Percentiles rank a stretch among this genome's conserved stretches.
Conservation (phyloP, 2,329 filamentous ascomycete genomes). For the Xylariales sp. region DNA sequence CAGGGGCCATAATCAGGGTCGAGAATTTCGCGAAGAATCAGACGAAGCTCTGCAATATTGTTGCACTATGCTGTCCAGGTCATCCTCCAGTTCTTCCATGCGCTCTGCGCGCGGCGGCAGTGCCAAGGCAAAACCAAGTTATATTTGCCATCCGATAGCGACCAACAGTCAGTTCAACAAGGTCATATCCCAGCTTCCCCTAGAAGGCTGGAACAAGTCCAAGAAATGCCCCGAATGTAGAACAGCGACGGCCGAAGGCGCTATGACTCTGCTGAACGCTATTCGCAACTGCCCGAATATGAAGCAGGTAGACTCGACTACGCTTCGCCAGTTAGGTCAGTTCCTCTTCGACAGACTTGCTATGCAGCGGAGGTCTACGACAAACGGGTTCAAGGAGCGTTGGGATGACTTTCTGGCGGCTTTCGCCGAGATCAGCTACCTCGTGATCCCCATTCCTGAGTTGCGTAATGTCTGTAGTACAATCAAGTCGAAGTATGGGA, state of each 20-base stretch:
- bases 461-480: background rate
- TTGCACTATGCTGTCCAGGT: conserved; percentile 3
- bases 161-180: conserved; percentile 3
- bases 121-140: background rate
- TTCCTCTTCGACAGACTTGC: conserved; percentile 5
- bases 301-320: background rate
- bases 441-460: background rate
- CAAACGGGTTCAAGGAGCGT: background rate
- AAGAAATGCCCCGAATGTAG: conserved; percentile 10
- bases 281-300: background rate
- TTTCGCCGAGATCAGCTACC: conserved; percentile 1
- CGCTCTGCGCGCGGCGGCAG: background rate
- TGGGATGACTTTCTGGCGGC: conserved; percentile 1
- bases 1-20: too few relatives aligned
- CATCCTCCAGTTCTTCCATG: background rate
- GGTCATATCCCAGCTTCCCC: background rate
- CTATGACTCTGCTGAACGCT: background rate
- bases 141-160: background rate
- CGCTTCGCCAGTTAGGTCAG: background rate
- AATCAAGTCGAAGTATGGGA: background rate
- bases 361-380: background rate
- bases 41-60: too few relatives aligned
- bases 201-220: conserved; percentile 4
- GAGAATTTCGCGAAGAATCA: too few relatives aligned
- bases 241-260: conserved; percentile 1